Evolutionary conservation across 805 yeast genomes (phyloP), one percentile per base, ranked within the genome.

Genomic region (Wickerhamiella sergipiensis): DNA sequence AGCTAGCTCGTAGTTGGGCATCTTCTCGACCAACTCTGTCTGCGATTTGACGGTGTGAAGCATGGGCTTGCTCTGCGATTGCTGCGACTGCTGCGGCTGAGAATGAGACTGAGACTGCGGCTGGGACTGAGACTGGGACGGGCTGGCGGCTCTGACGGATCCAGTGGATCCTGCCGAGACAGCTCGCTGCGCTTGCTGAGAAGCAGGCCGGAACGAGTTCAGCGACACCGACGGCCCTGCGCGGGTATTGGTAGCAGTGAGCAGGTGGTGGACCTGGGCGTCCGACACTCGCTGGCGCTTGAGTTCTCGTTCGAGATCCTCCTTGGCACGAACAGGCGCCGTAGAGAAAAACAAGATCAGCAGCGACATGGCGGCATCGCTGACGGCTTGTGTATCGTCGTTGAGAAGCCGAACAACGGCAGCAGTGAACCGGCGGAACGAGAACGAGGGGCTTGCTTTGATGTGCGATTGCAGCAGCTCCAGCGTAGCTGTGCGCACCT

Each of bases 291-390:
- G 49, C 45, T 69, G 67, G 3, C 61, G 51, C 17, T 64, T 62
- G 51, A 80, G 55, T 33, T 73, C 76, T 31, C 63, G 62, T 8
- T 68, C 61, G 38, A 80, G 65, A 53, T 77, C 81, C 29, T 62
- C 64, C 54, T 69, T 71, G 38, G 78, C 79, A 15, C 66, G 66
- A 33, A 59, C 60, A 31, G 57, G 51, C 3, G 67, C 65, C 51
- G 66, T 67, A 44, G 58, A 64, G 62, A 74, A 75, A 49, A 73
- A 70, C 7, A 61, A 47, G 0, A 66, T 56, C 13, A 77, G 56
- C 33, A 74, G 55, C 2, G 57, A 59, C 13, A 55, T 50, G 13
- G 66, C 60, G 6, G 63, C 55, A 4, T 39, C 50, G 6, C 60
- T 58, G 6, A 66, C 65, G 1, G 22, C 43, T 2, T 57, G 52